Conservation (phyloP, 164 flowering plant genomes). For the Vitis rupestris region DNA sequence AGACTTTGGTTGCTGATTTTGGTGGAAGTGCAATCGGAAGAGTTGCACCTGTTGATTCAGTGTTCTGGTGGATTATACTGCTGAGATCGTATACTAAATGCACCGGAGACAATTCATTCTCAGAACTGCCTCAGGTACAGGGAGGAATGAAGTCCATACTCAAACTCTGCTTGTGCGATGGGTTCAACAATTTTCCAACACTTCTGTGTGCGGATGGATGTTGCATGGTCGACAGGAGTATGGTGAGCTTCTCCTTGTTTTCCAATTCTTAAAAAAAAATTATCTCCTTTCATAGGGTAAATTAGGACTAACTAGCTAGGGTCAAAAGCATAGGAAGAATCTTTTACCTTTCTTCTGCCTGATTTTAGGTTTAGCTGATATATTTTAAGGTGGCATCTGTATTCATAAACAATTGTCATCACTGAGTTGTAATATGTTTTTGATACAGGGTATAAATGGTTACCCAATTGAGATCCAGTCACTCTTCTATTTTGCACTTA, state of each 20-base stretch:
- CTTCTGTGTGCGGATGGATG: slow-evolving; percentile 45
- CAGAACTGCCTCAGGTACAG: slow-evolving; percentile 35
- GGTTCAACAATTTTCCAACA: slow-evolving; percentile 45
- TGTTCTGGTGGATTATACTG: slow-evolving; percentile 54
- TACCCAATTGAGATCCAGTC: slow-evolving; percentile 51
- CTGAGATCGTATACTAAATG: slow-evolving; percentile 32
- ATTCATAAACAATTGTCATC: neutral
- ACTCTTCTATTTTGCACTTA: slow-evolving; percentile 39
- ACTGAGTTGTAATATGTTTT: neutral
- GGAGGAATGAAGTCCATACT: slow-evolving; percentile 39
- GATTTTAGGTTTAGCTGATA: neutral
- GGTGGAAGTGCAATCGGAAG: slow-evolving; percentile 50
- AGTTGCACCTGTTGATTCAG: slow-evolving; percentile 52
- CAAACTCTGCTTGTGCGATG: slow-evolving; percentile 40
- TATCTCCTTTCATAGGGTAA: too few species aligned
- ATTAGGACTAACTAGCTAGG: too few species aligned
- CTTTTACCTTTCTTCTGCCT: too few species aligned
- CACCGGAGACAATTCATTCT: slow-evolving; percentile 27
- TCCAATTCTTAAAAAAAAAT: neutral
- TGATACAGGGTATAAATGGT: slow-evolving; percentile 42
- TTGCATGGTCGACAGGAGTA: slow-evolving; percentile 41
- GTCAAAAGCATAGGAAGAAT: too few species aligned
- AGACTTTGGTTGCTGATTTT: slow-evolving; percentile 30
- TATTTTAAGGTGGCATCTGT: neutral
- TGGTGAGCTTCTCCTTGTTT: slow-evolving; percentile 22